These are phyloP conservation scores for Sclerotinia subarctica DNA, from an alignment of 2,329 filamentous ascomycete species.

Conservation along the genomic window DNA sequence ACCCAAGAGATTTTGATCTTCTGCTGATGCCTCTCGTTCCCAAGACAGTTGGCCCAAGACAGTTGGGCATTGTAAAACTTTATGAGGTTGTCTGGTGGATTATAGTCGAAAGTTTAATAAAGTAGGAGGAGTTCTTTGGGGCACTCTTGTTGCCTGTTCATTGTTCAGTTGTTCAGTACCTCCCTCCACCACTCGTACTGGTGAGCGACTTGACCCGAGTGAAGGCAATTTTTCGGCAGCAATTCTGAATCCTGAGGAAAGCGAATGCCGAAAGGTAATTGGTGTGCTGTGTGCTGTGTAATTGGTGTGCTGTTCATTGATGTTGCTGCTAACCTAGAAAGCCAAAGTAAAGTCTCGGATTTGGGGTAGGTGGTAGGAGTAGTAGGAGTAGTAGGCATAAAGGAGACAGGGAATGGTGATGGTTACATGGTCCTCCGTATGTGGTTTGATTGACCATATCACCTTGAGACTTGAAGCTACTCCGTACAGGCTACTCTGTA, in stretches of 20 bases:
- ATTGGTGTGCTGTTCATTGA: background rate
- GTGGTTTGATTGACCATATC: background rate
- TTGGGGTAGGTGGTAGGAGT: too few species aligned
- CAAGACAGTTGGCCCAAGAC: constrained; percentile 1
- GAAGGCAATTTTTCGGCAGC: background rate
- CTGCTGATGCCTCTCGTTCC: background rate
- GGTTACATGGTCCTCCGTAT: background rate
- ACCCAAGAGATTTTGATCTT: background rate
- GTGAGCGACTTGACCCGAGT: background rate
- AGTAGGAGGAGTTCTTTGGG: background rate
- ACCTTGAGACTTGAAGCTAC: background rate
- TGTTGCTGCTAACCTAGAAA: background rate
- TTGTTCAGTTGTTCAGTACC: too few species aligned
- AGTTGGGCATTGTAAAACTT: background rate
- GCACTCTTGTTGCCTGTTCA: background rate
- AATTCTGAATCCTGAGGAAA: background rate
- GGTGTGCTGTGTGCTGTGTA: background rate
- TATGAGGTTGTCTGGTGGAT: constrained; percentile 5
- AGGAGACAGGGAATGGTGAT: background rate
- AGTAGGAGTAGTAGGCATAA: too few species aligned
- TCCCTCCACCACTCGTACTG: too few species aligned
- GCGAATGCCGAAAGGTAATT: background rate
- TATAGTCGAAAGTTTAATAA: background rate
- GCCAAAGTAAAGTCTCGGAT: background rate
- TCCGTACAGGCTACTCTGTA: too few species aligned